Evolutionary conservation across 352 stramenopile species (phyloP), one percentile per base, ranked within the genome.

Genomic region (Pythium pectinolyticum): DNA sequence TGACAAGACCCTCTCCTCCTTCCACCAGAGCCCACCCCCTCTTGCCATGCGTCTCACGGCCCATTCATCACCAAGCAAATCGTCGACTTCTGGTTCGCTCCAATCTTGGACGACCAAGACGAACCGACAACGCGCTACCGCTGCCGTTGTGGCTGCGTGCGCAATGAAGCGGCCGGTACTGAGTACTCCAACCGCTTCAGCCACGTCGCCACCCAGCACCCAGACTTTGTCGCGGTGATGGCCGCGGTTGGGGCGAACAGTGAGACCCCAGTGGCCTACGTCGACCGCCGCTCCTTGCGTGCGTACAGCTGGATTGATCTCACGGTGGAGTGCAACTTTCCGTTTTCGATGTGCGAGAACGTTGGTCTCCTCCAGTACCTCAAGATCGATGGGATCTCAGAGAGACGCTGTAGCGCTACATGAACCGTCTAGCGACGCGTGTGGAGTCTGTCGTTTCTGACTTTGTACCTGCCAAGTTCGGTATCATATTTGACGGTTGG

Each of bases 401-500:
- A 15, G 52, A 59, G 12, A 49, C 24, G 22, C 45, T 51, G 12
- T 12, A 35, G 27, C 27, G 24, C 45, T 51, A 51, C 24, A 34
- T 51, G 45, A 24, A 17, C 19, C 45, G 22, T 35, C 25, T 51
- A 12, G 32, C 25, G 22, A 31, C 17, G 24, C 22, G 14, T 10
- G 51, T 58, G 6, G 17, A 58, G 25, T 47, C 20, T 25, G 39
- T 12, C 12, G 19, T 59, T 19, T 17, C 52, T 19, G 39, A 59
- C n/a, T 31, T 59, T n/a, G 24, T 59, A 8, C 28, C 47, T 14
- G 32, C 6, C 6, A 52, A 51, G 22, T 63, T 63, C 11, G 56
- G 56, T n/a, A 55, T 63, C 31, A 39, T 63, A 10, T 55, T 63
- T 28, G 56, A 48, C 34, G 56, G 56, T 30, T 54, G 43, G 43